A percentile compares a stretch with the other conserved stretches of the same genome.
These are phyloP conservation scores for Didymella arachidicola DNA, from an alignment of 2,329 filamentous ascomycete genomes.

Conservation along the genomic window DNA sequence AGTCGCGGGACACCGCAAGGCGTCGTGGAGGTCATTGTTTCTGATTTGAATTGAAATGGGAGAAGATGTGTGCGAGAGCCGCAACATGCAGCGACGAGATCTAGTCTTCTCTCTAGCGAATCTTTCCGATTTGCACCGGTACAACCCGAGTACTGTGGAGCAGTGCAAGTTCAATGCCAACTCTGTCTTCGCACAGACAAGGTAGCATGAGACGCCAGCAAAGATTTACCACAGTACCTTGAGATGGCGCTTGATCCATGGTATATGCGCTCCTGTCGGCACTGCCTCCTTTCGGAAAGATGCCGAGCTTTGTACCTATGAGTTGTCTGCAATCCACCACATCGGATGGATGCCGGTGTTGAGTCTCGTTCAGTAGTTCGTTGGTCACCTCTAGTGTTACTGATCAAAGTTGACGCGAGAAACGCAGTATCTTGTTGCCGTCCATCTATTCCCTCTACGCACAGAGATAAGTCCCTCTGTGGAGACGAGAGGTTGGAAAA, in stretches of 20 bases:
- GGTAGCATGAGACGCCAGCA: not conserved
- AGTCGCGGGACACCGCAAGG: not conserved
- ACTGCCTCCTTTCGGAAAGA: no score
- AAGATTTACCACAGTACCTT: no score
- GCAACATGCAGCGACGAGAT: not conserved
- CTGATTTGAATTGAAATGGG: not conserved
- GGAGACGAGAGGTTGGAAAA: no score
- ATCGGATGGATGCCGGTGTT: no score
- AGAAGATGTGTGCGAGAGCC: not conserved
- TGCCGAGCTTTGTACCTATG: no score
- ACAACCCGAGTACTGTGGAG: conserved; percentile 2
- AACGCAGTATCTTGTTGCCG: no score
- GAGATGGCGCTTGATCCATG: not conserved
- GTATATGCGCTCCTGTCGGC: not conserved
- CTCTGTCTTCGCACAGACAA: not conserved
- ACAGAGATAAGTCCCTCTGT: no score
- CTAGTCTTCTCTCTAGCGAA: not conserved
- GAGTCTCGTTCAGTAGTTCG: no score
- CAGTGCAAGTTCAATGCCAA: not conserved
- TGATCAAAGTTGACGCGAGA: no score
- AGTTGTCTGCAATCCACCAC: no score
- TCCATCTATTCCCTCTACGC: no score
- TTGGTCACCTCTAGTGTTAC: no score
- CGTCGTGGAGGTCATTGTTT: not conserved
- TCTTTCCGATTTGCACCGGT: not conserved